Evolutionary conservation across 1,284 basidiomycete species (phyloP).

Genomic region (Trichosporon inkin): DNA sequence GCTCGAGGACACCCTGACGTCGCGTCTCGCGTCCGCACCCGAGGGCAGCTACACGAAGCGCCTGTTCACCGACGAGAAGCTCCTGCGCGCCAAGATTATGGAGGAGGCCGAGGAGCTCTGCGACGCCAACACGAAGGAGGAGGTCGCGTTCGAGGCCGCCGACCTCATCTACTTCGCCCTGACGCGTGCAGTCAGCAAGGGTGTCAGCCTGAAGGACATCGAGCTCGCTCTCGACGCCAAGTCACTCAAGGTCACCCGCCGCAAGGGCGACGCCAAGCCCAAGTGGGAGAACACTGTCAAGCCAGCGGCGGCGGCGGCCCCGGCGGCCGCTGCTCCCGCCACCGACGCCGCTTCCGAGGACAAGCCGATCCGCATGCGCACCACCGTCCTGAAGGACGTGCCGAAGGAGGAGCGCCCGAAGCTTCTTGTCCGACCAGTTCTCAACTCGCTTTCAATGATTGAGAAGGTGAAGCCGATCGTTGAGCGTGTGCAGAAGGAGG

Average conservation of each 20-base stretch:
- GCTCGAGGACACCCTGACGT: slow-evolving; percentile 74
- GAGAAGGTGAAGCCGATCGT: slow-evolving; percentile 93
- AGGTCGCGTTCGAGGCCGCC: slow-evolving; percentile 93
- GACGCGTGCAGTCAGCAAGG: slow-evolving; percentile 77
- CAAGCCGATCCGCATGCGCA: slow-evolving; percentile 67
- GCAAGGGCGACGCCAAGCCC: slow-evolving; percentile 90
- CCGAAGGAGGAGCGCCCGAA: slow-evolving; percentile 59
- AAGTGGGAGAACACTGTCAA: slow-evolving; percentile 59
- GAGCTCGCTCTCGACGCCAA: slow-evolving; percentile 81
- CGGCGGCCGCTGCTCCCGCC: slow-evolving; percentile 33
- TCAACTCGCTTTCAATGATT: slow-evolving; percentile 92
- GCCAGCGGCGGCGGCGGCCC: slow-evolving; percentile 29
- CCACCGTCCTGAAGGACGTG: slow-evolving; percentile 59
- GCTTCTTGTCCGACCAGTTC: slow-evolving; percentile 83
- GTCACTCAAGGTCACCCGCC: slow-evolving; percentile 78
- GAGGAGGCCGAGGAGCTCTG: slow-evolving; percentile 98
- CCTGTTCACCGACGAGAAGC: slow-evolving; percentile 74
- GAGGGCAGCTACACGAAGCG: slow-evolving; percentile 88
- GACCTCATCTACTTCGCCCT: slow-evolving; percentile 94
- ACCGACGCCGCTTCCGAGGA: slow-evolving; percentile 40
- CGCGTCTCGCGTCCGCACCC: slow-evolving; percentile 71
- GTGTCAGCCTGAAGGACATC: slow-evolving; percentile 79
- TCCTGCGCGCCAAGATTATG: slow-evolving; percentile 90
- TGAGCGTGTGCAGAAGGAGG: slow-evolving; percentile 73
- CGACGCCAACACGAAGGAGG: slow-evolving; percentile 70